These are phyloP conservation scores for Kandelia obovata DNA, from an alignment of 345 rosid species.

Conservation along the genomic window DNA sequence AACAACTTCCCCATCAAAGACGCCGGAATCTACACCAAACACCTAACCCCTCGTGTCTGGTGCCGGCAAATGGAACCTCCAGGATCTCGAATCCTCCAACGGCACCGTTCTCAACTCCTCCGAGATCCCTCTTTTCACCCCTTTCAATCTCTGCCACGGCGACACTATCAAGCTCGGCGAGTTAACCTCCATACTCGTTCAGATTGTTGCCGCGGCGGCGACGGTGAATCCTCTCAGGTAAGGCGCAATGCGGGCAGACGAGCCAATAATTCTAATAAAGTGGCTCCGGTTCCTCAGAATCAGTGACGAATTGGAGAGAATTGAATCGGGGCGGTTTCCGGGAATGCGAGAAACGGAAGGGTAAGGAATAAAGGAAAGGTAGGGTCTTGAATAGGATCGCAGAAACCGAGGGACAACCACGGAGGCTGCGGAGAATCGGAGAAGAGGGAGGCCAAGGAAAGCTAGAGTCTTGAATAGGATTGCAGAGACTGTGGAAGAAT, in stretches of 20 bases:
- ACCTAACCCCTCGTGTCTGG: slow-evolving; percentile 47
- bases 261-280: neutral
- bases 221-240: slow-evolving; percentile 29
- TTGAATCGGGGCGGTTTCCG: slow-evolving; percentile 5
- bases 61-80: slow-evolving; percentile 61
- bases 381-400: slow-evolving; percentile 26
- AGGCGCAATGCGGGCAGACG: slow-evolving; percentile 34
- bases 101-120: slow-evolving; percentile 62
- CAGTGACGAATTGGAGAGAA: neutral
- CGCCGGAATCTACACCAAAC: slow-evolving; percentile 72
- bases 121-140: slow-evolving; percentile 32
- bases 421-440: slow-evolving; percentile 12
- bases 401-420: slow-evolving; percentile 8
- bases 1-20: slow-evolving; percentile 64
- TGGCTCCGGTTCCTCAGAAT: neutral
- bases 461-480: slow-evolving; percentile 28
- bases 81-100: slow-evolving; percentile 76
- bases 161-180: slow-evolving; percentile 74
- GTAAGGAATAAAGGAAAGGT: slow-evolving; percentile 19
- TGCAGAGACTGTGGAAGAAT: slow-evolving; percentile 12
- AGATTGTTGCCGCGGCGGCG: slow-evolving; percentile 22
- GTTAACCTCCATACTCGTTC: slow-evolving; percentile 48
- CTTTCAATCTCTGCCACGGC: slow-evolving; percentile 47
- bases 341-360: slow-evolving; percentile 15
- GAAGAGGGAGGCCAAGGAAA: slow-evolving; percentile 27